Evolutionary conservation across 2,329 filamentous ascomycete genomes (phyloP).

Genomic region (Colletotrichum trifolii): DNA sequence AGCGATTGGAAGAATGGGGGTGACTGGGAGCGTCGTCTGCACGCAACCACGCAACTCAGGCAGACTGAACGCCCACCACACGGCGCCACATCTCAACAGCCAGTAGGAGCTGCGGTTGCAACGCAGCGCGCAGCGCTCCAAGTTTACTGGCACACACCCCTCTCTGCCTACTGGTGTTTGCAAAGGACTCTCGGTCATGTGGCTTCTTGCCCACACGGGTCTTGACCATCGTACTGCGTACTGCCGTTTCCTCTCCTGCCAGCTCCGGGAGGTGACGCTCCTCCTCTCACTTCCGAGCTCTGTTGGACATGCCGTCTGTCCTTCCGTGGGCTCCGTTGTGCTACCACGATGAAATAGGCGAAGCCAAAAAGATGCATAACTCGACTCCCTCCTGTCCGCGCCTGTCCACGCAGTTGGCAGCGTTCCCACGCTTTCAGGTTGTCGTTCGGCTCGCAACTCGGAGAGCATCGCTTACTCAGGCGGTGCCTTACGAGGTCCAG

Average conservation of each 20-base stretch:
- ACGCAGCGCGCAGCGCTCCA: constrained; percentile 12
- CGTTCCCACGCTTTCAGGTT: too few species aligned
- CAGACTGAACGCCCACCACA: neutral
- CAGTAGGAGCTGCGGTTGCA: neutral
- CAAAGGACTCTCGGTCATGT: neutral
- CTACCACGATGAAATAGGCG: neutral
- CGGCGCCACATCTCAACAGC: too few species aligned
- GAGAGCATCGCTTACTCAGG: too few species aligned
- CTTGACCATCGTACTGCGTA: neutral
- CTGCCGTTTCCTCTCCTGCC: constrained; percentile 21
- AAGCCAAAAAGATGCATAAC: constrained; percentile 20
- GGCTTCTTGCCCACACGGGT: too few species aligned
- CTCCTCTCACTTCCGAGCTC: constrained; percentile 24
- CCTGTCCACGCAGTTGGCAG: too few species aligned
- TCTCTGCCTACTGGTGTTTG: neutral
- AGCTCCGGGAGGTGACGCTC: constrained; percentile 30
- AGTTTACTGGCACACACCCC: too few species aligned
- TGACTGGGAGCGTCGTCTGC: neutral
- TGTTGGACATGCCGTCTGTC: neutral
- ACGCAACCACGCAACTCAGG: neutral
- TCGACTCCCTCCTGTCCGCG: constrained; percentile 9
- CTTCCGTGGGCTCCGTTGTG: constrained; percentile 1
- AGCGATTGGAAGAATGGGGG: too few species aligned
- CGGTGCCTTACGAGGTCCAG: neutral
- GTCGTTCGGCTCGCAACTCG: neutral